Evolutionary conservation across 2,329 filamentous ascomycete genomes (phyloP).

Genomic region (Colletotrichum lini): DNA sequence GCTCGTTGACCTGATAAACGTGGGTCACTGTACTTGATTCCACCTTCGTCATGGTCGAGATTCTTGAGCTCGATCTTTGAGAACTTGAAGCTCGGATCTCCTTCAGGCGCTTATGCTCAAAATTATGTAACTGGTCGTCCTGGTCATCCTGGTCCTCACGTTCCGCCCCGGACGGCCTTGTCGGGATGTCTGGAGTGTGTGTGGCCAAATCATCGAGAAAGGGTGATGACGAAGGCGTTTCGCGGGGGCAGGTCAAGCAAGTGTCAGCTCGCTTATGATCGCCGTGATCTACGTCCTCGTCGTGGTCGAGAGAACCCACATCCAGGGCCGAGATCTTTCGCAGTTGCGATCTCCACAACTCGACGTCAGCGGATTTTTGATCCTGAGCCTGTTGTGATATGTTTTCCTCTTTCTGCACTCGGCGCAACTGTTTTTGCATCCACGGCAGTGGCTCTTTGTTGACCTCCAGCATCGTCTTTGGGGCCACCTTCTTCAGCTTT

Average conservation of each 20-base stretch:
- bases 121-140: background rate
- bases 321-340: slow-evolving; percentile 13
- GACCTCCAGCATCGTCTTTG: background rate
- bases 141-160: background rate
- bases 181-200: background rate
- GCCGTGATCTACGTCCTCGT: background rate
- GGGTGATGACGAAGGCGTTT: background rate
- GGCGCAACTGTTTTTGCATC: slow-evolving; percentile 30
- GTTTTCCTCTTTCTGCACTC: slow-evolving; percentile 38
- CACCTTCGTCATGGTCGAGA: background rate
- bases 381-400: slow-evolving; percentile 16
- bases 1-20: background rate
- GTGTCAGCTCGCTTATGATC: slow-evolving; percentile 23
- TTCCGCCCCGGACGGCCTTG: background rate
- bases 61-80: slow-evolving; percentile 12
- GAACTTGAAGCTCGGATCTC: slow-evolving; percentile 8
- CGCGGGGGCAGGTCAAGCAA: slow-evolving; percentile 16
- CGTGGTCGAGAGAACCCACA: background rate
- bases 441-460: slow-evolving; percentile 25
- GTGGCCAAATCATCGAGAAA: background rate
- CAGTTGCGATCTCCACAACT: slow-evolving; percentile 34
- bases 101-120: slow-evolving; percentile 6
- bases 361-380: slow-evolving; percentile 15
- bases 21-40: slow-evolving; percentile 10
- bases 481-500: slow-evolving; percentile 35